Percentiles rank a stretch among this genome's conserved stretches.
phyloP scores from a whole-genome alignment of 2,329 filamentous ascomycete species.

The Colletotrichum filicis region DNA sequence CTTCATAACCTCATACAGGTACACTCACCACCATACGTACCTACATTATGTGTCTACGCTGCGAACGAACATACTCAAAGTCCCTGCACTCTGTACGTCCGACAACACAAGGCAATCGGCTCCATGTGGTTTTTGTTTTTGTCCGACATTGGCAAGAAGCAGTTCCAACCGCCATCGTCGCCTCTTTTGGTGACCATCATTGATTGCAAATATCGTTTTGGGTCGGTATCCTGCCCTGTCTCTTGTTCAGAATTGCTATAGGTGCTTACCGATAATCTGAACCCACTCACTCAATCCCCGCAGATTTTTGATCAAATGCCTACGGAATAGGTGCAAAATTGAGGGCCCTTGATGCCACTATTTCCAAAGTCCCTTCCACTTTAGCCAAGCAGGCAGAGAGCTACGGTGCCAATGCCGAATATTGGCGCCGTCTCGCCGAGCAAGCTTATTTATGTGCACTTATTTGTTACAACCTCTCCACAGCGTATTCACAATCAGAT shows the following conservation, averaged over 20 bases:
- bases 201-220: background rate
- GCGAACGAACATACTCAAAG: background rate
- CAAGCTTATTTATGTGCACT: background rate
- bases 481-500: background rate
- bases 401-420: background rate
- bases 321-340: background rate
- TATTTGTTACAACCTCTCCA: background rate
- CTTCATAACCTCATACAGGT: background rate
- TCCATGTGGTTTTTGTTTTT: slow-evolving; percentile 1
- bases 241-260: background rate
- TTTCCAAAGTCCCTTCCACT: background rate
- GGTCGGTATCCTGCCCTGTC: background rate
- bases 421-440: background rate
- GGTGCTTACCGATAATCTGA: too few relatives aligned
- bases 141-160: background rate
- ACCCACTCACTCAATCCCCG: background rate
- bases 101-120: background rate
- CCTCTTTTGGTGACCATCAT: background rate
- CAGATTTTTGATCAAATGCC: background rate
- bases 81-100: slow-evolving; percentile 10
- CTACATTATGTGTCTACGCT: background rate
- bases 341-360: background rate
- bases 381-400: background rate
- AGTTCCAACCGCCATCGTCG: background rate
- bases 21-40: background rate